These are phyloP conservation scores for Hygrocybe coccinea DNA, from an alignment of 768 basidiomycete genomes.

Conservation along the genomic window DNA sequence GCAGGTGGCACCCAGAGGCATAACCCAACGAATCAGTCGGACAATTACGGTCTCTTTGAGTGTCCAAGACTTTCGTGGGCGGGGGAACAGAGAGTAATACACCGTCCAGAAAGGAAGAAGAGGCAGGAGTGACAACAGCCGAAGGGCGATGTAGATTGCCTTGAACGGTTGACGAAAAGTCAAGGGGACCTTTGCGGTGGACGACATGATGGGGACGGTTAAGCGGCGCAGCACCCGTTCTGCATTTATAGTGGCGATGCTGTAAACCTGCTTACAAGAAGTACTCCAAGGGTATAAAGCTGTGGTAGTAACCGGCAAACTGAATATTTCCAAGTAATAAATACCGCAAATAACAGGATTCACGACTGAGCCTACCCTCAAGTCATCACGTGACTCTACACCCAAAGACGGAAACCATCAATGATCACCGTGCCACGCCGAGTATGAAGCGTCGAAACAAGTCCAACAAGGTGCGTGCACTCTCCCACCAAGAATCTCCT, in stretches of 20 bases:
- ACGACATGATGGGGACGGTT: background rate
- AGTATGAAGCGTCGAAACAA: conserved; percentile 57
- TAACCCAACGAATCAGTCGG: conserved; percentile 19
- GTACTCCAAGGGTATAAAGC: no score
- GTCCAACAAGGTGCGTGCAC: conserved; percentile 50
- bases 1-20: conserved; percentile 17
- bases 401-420: background rate
- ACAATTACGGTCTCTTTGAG: conserved; percentile 17
- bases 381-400: background rate
- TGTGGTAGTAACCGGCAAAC: no score
- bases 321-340: background rate
- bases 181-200: background rate
- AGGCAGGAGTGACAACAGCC: conserved; percentile 9
- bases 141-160: conserved; percentile 6
- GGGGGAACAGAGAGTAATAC: conserved; percentile 13
- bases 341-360: background rate
- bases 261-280: no score
- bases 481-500: background rate
- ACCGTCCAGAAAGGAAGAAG: conserved; percentile 18
- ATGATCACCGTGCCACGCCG: background rate
- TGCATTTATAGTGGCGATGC: no score
- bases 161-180: conserved; percentile 10
- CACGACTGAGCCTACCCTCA: conserved; percentile 1
- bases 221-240: no score
- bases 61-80: conserved; percentile 21